Percentiles rank a stretch among this genome's conserved stretches.
phyloP scores from a whole-genome alignment of 495 filamentous ascomycete species.

The Penicillium cataractarum region DNA sequence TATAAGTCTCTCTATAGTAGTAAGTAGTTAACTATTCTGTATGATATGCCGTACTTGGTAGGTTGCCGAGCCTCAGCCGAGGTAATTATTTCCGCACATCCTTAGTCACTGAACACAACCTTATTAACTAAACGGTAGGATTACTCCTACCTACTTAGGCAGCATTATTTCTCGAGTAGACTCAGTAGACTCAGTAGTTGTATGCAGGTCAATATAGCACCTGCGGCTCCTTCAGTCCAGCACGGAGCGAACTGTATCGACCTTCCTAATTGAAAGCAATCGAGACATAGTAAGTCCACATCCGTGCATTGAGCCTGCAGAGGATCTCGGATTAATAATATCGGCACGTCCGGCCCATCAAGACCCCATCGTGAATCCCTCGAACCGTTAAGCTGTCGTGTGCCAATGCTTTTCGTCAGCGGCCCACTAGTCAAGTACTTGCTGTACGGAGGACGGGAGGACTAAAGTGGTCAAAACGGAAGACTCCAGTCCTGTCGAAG shows the following conservation, averaged over 20 bases:
- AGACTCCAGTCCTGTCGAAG: background rate
- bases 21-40: no score
- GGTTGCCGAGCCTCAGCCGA: background rate
- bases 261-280: conserved; percentile 7
- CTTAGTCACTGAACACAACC: background rate
- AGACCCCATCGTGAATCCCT: background rate
- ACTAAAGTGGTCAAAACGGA: no score
- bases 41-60: background rate
- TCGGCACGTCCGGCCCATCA: conserved; percentile 14
- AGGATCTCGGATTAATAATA: conserved; percentile 16
- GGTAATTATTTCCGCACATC: background rate
- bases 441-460: background rate
- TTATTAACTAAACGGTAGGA: no score
- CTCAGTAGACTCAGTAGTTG: no score
- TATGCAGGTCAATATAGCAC: no score
- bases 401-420: conserved; percentile 16
- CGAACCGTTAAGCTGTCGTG: conserved; percentile 23
- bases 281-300: background rate
- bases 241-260: background rate
- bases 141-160: background rate
- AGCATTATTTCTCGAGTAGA: no score
- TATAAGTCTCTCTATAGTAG: background rate
- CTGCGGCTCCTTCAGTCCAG: background rate
- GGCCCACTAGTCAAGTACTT: background rate
- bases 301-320: background rate